Evolutionary conservation across 2,329 filamentous ascomycete genomes (phyloP).

Genomic region (Metarhizium brunneum): DNA sequence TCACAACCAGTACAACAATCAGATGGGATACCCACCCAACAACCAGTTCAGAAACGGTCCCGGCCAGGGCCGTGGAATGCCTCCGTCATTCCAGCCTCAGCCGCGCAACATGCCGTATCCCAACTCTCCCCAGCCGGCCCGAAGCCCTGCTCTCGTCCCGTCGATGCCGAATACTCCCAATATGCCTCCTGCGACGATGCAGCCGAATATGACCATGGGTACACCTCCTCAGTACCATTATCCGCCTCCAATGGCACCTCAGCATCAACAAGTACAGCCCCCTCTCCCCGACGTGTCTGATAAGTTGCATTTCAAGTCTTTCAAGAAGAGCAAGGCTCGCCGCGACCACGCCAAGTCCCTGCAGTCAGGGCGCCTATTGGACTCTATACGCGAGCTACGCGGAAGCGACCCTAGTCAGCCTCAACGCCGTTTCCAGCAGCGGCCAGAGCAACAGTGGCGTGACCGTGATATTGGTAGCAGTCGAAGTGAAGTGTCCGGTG

Average conservation of each 20-base stretch:
- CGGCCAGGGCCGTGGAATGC: slow-evolving; percentile 44
- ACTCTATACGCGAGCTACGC: slow-evolving; percentile 26
- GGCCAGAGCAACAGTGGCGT: slow-evolving; percentile 27
- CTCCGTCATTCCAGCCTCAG: slow-evolving; percentile 36
- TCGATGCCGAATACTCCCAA: slow-evolving; percentile 62
- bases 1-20: slow-evolving; percentile 35
- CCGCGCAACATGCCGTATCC: slow-evolving; percentile 36
- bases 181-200: slow-evolving; percentile 51
- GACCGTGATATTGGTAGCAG: slow-evolving; percentile 14
- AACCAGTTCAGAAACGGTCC: slow-evolving; percentile 31
- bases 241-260: slow-evolving; percentile 46
- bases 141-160: slow-evolving; percentile 57
- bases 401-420: slow-evolving; percentile 25
- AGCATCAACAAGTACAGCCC: slow-evolving; percentile 52
- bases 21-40: slow-evolving; percentile 34
- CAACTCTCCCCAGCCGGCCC: slow-evolving; percentile 57
- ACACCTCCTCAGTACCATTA: slow-evolving; percentile 54
- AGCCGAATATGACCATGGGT: slow-evolving; percentile 52
- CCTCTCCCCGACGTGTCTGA: slow-evolving; percentile 27
- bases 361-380: slow-evolving; percentile 27
- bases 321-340: slow-evolving; percentile 36
- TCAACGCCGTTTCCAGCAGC: slow-evolving; percentile 36
- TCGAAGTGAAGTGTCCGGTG: slow-evolving; percentile 13
- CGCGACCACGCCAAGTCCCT: slow-evolving; percentile 38
- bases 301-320: slow-evolving; percentile 28